A percentile compares a stretch with the other conserved stretches of the same genome.
Evolutionary conservation across 495 filamentous ascomycete genomes (phyloP).

Genomic region (Trichocladium uniseriatum): DNA sequence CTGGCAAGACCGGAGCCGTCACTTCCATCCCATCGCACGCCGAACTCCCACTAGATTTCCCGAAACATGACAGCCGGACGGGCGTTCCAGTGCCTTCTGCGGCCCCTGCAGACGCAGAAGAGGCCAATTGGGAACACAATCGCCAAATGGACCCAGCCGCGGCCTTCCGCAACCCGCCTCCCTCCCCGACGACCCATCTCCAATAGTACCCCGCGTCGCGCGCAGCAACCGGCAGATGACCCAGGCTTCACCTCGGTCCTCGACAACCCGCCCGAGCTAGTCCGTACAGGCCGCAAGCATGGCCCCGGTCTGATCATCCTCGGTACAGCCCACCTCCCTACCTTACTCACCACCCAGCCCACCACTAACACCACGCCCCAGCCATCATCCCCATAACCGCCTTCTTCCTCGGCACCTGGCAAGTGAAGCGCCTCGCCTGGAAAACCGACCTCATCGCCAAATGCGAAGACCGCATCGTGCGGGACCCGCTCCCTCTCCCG

Average conservation of each 20-base stretch:
- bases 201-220: conserved; percentile 10
- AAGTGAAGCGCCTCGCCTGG: conserved; percentile 86
- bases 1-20: too few relatives aligned
- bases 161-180: background rate
- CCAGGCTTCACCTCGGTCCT: conserved; percentile 70
- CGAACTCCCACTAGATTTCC: background rate
- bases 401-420: conserved; percentile 87
- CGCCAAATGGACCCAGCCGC: conserved; percentile 1
- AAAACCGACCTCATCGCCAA: conserved; percentile 85
- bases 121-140: conserved; percentile 6
- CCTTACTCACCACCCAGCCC: background rate
- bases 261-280: conserved; percentile 71
- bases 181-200: conserved; percentile 26
- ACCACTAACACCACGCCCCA: conserved; percentile 23
- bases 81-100: background rate
- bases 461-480: conserved; percentile 81
- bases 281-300: conserved; percentile 62
- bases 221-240: conserved; percentile 49
- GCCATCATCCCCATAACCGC: conserved; percentile 86
- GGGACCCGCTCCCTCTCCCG: conserved; percentile 78
- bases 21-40: background rate
- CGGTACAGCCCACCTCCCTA: conserved; percentile 35
- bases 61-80: conserved; percentile 3
- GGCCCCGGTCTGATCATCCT: conserved; percentile 75
- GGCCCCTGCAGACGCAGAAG: conserved; percentile 1